phyloP scores from a whole-genome alignment of 1,139 yeast genomes.

The Candida sp. region DNA sequence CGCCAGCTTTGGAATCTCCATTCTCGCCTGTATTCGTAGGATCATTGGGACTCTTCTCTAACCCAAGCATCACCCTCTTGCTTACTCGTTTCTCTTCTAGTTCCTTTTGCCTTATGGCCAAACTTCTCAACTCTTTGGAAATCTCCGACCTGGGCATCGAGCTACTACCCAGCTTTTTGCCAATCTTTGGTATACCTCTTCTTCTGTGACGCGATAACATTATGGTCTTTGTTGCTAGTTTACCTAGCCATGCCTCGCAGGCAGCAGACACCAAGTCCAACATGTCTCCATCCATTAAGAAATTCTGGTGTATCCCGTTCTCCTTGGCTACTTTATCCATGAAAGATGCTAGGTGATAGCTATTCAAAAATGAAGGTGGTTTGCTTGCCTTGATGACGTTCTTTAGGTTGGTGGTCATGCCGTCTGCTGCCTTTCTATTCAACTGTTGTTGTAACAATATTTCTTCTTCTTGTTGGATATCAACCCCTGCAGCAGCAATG shows the following conservation, averaged over 20 bases:
- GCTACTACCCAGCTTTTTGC: conserved; percentile 18
- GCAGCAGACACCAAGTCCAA: conserved; percentile 76
- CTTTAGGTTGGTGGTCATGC: conserved; percentile 21
- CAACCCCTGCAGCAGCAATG: conserved; percentile 92
- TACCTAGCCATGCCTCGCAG: conserved; percentile 85
- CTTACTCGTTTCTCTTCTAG: conserved; percentile 79
- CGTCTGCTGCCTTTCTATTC: conserved; percentile 20
- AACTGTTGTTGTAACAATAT: conserved; percentile 44
- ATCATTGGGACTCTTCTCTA: conserved; percentile 52
- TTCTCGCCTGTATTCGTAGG: conserved; percentile 46
- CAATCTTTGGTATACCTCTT: conserved; percentile 53
- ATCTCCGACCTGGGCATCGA: conserved; percentile 66
- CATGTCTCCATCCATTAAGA: conserved; percentile 63
- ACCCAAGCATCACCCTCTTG: conserved; percentile 71
- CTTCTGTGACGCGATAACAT: conserved; percentile 85
- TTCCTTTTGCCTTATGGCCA: conserved; percentile 81
- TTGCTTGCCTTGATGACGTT: conserved; percentile 28
- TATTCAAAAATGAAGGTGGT: conserved; percentile 66
- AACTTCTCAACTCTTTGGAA: conserved; percentile 71
- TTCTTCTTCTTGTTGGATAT: conserved; percentile 90
- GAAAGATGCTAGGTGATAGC: conserved; percentile 63
- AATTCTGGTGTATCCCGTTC: conserved; percentile 65
- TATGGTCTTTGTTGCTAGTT: conserved; percentile 72
- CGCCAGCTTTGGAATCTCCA: conserved; percentile 52
- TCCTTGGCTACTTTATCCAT: conserved; percentile 67